Conservation (phyloP, 768 basidiomycete species). For the Floccularia luteovirens region DNA sequence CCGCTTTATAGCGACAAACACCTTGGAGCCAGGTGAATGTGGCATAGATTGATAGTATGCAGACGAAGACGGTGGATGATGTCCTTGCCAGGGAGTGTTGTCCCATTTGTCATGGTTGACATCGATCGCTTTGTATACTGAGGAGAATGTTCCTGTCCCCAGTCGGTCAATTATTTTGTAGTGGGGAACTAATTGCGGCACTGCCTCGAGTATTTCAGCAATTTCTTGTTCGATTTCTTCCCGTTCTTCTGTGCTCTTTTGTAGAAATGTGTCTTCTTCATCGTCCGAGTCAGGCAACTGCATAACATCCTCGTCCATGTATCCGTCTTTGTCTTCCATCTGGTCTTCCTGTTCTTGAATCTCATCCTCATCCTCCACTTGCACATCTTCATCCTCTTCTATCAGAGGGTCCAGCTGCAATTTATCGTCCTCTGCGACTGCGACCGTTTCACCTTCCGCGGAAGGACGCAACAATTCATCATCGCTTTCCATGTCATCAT, state of each 20-base stretch:
- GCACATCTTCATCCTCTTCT: constrained; percentile 6
- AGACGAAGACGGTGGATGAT: constrained; percentile 53
- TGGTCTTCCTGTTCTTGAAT: constrained; percentile 5
- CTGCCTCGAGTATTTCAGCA: constrained; percentile 50
- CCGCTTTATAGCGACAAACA: constrained; percentile 90
- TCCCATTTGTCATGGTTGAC: constrained; percentile 70
- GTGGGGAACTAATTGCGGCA: constrained; percentile 56
- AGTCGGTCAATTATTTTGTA: constrained; percentile 86
- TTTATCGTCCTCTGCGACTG: neutral
- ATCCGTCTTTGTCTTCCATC: constrained; percentile 4
- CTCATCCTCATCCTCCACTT: constrained; percentile 4
- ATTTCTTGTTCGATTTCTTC: constrained; percentile 77
- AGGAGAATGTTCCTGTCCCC: constrained; percentile 97
- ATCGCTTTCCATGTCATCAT: constrained; percentile 44
- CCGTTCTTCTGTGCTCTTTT: constrained; percentile 60
- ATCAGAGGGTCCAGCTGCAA: neutral
- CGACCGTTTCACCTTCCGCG: constrained; percentile 3
- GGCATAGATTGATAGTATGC: constrained; percentile 54
- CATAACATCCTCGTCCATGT: constrained; percentile 11
- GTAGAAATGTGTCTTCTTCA: constrained; percentile 52
- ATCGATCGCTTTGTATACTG: constrained; percentile 98
- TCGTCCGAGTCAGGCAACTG: constrained; percentile 7
- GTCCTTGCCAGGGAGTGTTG: constrained; percentile 66
- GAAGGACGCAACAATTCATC: constrained; percentile 22
- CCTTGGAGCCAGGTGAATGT: constrained; percentile 35